Base-by-base conservation (phyloP, 805 yeast genomes). In the Metschnikowia lachancei region DNA sequence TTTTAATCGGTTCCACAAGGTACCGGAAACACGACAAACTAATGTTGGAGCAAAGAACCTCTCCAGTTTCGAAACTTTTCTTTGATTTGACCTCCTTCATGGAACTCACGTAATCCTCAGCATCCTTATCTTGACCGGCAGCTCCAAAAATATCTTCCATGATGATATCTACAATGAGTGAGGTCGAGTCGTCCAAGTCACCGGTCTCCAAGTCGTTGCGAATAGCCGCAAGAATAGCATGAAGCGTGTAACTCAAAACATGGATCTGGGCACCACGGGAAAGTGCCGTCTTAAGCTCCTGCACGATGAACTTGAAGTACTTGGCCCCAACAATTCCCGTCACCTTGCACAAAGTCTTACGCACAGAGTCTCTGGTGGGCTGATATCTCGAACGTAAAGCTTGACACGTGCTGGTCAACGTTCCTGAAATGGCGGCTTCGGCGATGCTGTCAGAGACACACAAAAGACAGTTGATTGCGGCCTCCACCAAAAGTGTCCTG, bases 141-240 rank as follows among this genome's bases (percentile, higher is more conserved):
- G 84, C 78, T 19, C 99, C 99, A 64, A 94, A 91, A 3, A 82
- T 77, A 59, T 92, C 97, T 59, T 90, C 96, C 96, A 92, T 92
- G 18, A 91, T 74, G 13, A 89, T 72, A 18, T 80, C 82, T 54
- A 84, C 82, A 11, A 91, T 67, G 45, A 84, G 56, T 2, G 69
- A 68, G 3, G 84, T 78, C 10, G 81, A 74, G 12, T 79, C 83
- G 62, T 90, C 94, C 36, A 92, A 67, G 49, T 87, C 95, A 7
- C 96, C 95, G 53, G 79, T 85, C 0, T 59, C 48, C 36, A 87
- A 64, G 4, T 54, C 50, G 4, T 65, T 71, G 5, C 69, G 63
- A 53, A 87, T 66, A 8, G 80, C 74, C 1, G 78, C 77, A 43
- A 94, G 65, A 32, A 92, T 66, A 40, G 82, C 73, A 64, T 94